phyloP scores from a whole-genome alignment of 2,329 filamentous ascomycete species.

The Cadophora luteo-olivacea region DNA sequence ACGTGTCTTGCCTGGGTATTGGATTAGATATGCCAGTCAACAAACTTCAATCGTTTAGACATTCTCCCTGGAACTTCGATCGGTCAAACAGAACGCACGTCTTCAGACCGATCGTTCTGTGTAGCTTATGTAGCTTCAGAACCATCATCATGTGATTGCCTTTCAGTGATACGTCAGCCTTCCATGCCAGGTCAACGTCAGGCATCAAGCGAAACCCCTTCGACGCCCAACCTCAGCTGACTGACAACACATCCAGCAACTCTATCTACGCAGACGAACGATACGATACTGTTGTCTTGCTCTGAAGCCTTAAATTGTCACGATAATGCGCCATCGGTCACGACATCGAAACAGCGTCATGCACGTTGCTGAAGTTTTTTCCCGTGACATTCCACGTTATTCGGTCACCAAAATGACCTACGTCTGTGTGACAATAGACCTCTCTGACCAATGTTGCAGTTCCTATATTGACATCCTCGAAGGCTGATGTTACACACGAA shows the following conservation, averaged over 20 bases:
- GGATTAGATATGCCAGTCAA: too few species aligned
- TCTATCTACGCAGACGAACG: conserved; percentile 1
- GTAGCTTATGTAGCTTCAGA: too few species aligned
- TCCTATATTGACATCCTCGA: neutral
- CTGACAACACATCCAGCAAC: conserved; percentile 24
- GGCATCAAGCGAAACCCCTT: conserved; percentile 6
- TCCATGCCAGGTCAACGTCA: neutral
- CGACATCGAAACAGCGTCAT: conserved; percentile 25
- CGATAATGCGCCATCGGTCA: conserved; percentile 7
- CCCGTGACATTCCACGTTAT: conserved; percentile 1
- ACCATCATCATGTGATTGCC: neutral
- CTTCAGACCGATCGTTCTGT: too few species aligned
- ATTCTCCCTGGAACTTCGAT: too few species aligned
- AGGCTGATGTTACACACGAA: conserved; percentile 8
- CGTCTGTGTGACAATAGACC: neutral
- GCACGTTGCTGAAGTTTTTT: conserved; percentile 25
- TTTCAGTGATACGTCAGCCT: too few species aligned
- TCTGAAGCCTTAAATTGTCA: conserved; percentile 6
- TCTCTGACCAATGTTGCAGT: conserved; percentile 11
- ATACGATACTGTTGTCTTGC: conserved; percentile 7
- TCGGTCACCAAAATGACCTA: conserved; percentile 1
- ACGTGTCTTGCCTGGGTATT: too few species aligned
- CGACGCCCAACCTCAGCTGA: conserved; percentile 11
- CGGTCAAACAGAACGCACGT: too few species aligned
- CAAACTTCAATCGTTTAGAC: too few species aligned